phyloP scores from a whole-genome alignment of 306 rosid species.

The Hippophae gyantsensis region DNA sequence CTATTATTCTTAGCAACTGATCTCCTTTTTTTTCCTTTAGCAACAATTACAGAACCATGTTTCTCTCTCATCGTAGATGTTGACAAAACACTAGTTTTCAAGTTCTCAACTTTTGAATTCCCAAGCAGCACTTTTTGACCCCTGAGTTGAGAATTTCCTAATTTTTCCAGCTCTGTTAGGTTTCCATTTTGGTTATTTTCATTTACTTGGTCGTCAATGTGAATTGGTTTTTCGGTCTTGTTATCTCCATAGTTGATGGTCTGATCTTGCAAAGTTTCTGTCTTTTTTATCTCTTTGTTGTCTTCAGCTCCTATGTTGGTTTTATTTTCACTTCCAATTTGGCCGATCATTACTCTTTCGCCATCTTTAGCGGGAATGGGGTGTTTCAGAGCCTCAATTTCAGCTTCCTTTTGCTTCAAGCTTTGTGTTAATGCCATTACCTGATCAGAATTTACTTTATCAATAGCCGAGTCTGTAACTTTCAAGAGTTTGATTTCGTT shows the following conservation, averaged over 20 bases:
- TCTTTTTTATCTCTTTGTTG: constrained; percentile 11
- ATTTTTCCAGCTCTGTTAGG: constrained; percentile 1
- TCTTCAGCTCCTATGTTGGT: constrained; percentile 6
- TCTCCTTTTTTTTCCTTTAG: constrained; percentile 42
- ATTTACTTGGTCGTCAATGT: constrained; percentile 14
- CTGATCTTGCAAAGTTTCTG: constrained; percentile 11
- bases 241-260: background rate
- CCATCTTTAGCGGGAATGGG: constrained; percentile 1
- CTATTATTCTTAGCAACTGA: constrained; percentile 21
- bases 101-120: constrained; percentile 11
- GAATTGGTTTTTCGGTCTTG: constrained; percentile 2
- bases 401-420: constrained; percentile 55
- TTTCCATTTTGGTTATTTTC: constrained; percentile 7
- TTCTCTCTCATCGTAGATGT: constrained; percentile 19
- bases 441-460: constrained; percentile 22
- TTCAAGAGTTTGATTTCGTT: constrained; percentile 44
- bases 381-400: constrained; percentile 46
- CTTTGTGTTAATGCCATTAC: constrained; percentile 29
- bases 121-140: constrained; percentile 9
- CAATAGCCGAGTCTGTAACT: constrained; percentile 3
- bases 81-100: background rate
- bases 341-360: constrained; percentile 12
- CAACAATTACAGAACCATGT: constrained; percentile 22
- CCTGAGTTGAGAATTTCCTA: constrained; percentile 12
- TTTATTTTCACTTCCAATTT: constrained; percentile 20